phyloP scores from a whole-genome alignment of 495 filamentous ascomycete genomes.

The Podospora didyma region DNA sequence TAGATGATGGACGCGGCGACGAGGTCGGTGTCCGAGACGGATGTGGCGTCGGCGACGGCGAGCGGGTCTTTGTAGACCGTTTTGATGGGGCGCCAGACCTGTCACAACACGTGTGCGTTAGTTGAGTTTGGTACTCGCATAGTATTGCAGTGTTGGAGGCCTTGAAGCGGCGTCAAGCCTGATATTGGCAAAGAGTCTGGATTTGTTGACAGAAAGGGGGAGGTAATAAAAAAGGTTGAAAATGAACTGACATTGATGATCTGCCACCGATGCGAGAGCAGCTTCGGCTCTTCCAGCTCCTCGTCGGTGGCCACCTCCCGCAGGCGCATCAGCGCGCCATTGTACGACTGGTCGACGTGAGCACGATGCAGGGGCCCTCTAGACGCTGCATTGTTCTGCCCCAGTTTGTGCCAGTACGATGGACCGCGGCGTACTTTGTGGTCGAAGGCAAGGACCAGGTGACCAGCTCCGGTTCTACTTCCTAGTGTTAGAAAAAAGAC shows the following conservation, averaged over 20 bases:
- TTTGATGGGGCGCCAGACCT: conserved; percentile 63
- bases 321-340: conserved; percentile 52
- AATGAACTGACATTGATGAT: conserved; percentile 62
- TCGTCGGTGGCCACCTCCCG: conserved; percentile 45
- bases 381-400: conserved; percentile 27
- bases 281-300: conserved; percentile 50
- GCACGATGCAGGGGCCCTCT: conserved; percentile 63
- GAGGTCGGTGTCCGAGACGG: conserved; percentile 61
- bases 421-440: conserved; percentile 63
- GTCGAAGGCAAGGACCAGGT: conserved; percentile 59
- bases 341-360: conserved; percentile 70
- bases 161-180: too few relatives aligned
- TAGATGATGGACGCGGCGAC: conserved; percentile 68
- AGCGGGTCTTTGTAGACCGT: conserved; percentile 59
- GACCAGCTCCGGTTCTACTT: background rate
- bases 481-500: too few relatives aligned
- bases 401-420: conserved; percentile 30
- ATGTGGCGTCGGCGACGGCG: conserved; percentile 55
- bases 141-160: too few relatives aligned
- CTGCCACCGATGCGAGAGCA: conserved; percentile 58
- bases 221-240: conserved; percentile 16
- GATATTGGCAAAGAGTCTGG: too few relatives aligned
- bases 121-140: background rate
- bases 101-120: background rate
- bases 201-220: too few relatives aligned